These are phyloP conservation scores for Talaromyces proteolyticus DNA, from an alignment of 495 filamentous ascomycete genomes.

Conservation along the genomic window DNA sequence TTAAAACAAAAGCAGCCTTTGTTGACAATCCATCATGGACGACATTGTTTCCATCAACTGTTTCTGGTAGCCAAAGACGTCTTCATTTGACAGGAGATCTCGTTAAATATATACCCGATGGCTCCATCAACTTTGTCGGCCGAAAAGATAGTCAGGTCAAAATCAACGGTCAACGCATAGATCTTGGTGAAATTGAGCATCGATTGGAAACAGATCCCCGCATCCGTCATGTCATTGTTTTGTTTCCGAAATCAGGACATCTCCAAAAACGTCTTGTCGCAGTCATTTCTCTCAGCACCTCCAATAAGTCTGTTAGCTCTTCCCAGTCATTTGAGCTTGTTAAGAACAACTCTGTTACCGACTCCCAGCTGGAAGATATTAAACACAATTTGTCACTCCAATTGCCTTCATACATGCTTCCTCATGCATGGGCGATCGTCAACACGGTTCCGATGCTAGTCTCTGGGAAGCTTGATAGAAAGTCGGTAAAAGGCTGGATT, in stretches of 20 bases:
- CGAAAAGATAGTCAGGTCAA: conserved; percentile 65
- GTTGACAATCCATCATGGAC: conserved; percentile 32
- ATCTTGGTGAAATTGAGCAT: conserved; percentile 48
- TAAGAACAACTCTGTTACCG: conserved; percentile 16
- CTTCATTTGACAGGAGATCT: conserved; percentile 48
- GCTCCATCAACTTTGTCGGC: conserved; percentile 47
- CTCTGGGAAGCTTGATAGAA: conserved; percentile 45
- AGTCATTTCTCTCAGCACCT: conserved; percentile 30
- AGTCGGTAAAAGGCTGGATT: conserved; percentile 38
- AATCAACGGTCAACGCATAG: conserved; percentile 61
- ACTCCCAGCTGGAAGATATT: conserved; percentile 23
- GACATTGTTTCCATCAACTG: conserved; percentile 19
- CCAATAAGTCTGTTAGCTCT: conserved; percentile 23
- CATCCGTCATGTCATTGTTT: conserved; percentile 41
- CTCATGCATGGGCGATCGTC: conserved; percentile 37
- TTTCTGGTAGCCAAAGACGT: conserved; percentile 9
- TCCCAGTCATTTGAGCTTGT: conserved; percentile 31
- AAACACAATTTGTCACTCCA: conserved; percentile 29
- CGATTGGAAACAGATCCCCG: conserved; percentile 24
- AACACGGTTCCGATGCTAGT: conserved; percentile 40
- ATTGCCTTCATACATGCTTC: conserved; percentile 45
- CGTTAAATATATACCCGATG: conserved; percentile 47
- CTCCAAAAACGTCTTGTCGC: conserved; percentile 35
- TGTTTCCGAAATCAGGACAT: conserved; percentile 34
- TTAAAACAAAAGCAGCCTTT: conserved; percentile 45